Base-by-base conservation (phyloP, 306 rosid species). In the Ormosia emarginata region DNA sequence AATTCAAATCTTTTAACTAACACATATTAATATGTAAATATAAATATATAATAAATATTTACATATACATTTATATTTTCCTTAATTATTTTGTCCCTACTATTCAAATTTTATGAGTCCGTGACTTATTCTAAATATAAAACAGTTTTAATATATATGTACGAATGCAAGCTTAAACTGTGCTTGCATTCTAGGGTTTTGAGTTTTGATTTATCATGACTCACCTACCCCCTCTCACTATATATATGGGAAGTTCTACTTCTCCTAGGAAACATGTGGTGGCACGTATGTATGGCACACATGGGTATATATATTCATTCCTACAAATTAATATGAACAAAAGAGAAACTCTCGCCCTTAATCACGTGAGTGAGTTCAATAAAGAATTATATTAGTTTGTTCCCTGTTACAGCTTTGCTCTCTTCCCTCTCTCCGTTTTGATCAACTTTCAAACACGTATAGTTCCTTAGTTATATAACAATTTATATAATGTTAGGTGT, bases 121-220 rank as follows among this genome's bases (percentile, higher is more conserved):
- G n/a, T n/a, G n/a, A n/a, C n/a, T n/a, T 24, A 24, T 24, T 24
- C 24, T 24, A 24, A 24, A 24, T 24, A 24, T 24, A 24, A 24
- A 24, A 24, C 24, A 24, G 0, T 24, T 24, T 24, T 24, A 24
- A 24, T 24, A 24, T n/a, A 11, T 47, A 30, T 46, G 4, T 70
- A 80, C 77, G 81, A 80, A 83, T 77, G 81, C 74, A 32, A 46
- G 7, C 7, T 43, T 44, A 12, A 65, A 9, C 6, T 71, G 55
- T 36, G 70, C 61, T 80, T 80, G 17, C 66, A 24, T 34, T 49
- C 71, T 77, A 75, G 83, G 84, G 73, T 77, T 80, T 78, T 63
- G 41, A 0, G 8, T 46, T 40, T 84, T 43, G 7, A 62, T 64
- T 17, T 67, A 0, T 1, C 34, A 17, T 81, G 11, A n/a, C 24